phyloP scores from a whole-genome alignment of 1,139 yeast species.

The Lodderomyces margitis region DNA sequence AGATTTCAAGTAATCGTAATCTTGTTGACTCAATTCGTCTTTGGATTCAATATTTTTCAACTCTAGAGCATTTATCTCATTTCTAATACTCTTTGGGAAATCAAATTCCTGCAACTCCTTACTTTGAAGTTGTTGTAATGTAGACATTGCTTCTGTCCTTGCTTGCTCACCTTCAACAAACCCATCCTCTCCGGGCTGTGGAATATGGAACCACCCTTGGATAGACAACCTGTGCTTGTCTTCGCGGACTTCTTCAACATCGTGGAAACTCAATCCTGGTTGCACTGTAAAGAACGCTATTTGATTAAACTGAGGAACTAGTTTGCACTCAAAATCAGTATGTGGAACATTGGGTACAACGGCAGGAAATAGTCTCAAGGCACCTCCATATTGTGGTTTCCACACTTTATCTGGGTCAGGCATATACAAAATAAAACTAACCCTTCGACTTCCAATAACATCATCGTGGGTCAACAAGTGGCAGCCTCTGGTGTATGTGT shows the following conservation, averaged over 20 bases:
- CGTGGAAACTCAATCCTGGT: constrained; percentile 96
- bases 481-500: constrained; percentile 89
- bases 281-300: constrained; percentile 94
- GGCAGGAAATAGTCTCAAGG: constrained; percentile 81
- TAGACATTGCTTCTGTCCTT: constrained; percentile 69
- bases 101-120: constrained; percentile 78
- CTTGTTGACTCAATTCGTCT: constrained; percentile 28
- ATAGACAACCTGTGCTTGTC: constrained; percentile 87
- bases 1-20: constrained; percentile 43
- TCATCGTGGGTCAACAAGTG: constrained; percentile 95
- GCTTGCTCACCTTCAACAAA: constrained; percentile 78
- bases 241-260: constrained; percentile 93
- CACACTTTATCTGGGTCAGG: constrained; percentile 90
- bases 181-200: constrained; percentile 89
- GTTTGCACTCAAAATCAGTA: constrained; percentile 64
- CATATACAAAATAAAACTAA: constrained; percentile 85
- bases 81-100: constrained; percentile 60
- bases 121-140: constrained; percentile 77
- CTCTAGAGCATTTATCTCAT: constrained; percentile 31
- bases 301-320: constrained; percentile 93
- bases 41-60: constrained; percentile 23
- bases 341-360: constrained; percentile 87
- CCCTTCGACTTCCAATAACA: constrained; percentile 92
- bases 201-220: constrained; percentile 99
- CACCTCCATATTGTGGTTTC: constrained; percentile 92